Evolutionary conservation across 768 basidiomycete species (phyloP).

Genomic region (Leccinum fibrillosum): DNA sequence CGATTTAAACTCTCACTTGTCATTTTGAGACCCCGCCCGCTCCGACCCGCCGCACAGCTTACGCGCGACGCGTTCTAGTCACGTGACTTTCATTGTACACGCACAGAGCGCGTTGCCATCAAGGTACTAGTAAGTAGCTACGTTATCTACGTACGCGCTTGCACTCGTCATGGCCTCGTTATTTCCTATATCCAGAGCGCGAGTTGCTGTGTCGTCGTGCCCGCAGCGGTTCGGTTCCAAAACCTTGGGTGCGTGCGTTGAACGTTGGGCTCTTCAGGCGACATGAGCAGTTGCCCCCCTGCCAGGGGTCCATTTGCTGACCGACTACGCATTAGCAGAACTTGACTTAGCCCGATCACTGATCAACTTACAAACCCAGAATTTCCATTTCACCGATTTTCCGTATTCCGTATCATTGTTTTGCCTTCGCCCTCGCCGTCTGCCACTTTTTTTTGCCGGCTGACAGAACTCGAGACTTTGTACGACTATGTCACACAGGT

Average conservation of each 20-base stretch:
- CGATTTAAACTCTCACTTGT: conserved; percentile 28
- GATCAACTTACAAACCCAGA: conserved; percentile 17
- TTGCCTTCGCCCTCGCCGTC: neutral
- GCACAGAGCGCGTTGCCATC: neutral
- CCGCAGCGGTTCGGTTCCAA: conserved; percentile 6
- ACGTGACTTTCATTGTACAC: conserved; percentile 17
- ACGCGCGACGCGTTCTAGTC: conserved; percentile 23
- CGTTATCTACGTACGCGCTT: neutral
- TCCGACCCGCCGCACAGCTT: conserved; percentile 29
- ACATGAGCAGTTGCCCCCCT: conserved; percentile 9
- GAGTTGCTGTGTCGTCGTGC: neutral
- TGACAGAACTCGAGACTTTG: conserved; percentile 1
- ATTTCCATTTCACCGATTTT: conserved; percentile 13
- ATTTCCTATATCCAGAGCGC: neutral
- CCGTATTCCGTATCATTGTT: conserved; percentile 5
- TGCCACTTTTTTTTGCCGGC: neutral
- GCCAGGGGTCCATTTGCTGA: conserved; percentile 4
- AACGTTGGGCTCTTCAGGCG: neutral
- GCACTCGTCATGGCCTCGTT: neutral
- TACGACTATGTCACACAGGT: neutral
- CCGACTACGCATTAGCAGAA: neutral
- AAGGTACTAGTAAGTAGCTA: neutral
- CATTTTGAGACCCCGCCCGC: conserved; percentile 32
- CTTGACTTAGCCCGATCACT: conserved; percentile 12
- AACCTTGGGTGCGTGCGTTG: neutral